These are phyloP conservation scores for Sporothrix pseudoabietina DNA, from an alignment of 2,329 filamentous ascomycete species.

Conservation along the genomic window DNA sequence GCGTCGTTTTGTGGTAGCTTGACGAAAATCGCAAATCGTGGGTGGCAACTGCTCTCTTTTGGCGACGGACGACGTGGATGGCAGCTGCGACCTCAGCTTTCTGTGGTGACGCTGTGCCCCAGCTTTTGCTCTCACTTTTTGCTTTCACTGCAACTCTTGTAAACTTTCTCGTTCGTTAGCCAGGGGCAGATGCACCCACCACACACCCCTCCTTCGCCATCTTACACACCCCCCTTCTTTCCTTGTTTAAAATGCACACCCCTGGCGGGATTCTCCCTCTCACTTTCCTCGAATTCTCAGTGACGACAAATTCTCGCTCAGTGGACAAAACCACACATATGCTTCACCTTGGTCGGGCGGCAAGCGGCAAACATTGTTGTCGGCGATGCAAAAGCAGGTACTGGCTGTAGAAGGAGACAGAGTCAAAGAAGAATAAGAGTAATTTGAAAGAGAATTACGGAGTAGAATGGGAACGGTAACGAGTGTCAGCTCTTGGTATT, in stretches of 20 bases:
- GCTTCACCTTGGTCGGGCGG: conserved; percentile 16
- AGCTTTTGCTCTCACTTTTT: not conserved
- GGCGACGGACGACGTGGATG: not conserved
- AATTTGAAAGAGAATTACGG: not conserved
- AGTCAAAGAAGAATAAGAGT: no score
- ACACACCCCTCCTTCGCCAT: not conserved
- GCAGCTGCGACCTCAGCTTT: not conserved
- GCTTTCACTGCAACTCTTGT: not conserved
- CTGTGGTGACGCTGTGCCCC: conserved; percentile 1
- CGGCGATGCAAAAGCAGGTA: not conserved
- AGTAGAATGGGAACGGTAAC: not conserved
- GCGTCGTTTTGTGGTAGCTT: conserved; percentile 1
- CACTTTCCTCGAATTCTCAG: not conserved
- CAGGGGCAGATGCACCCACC: conserved; percentile 19
- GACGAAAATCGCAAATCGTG: not conserved
- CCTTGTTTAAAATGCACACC: conserved; percentile 16
- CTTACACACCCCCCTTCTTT: not conserved
- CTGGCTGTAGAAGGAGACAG: not conserved
- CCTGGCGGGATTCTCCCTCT: not conserved
- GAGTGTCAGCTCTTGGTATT: conserved; percentile 11
- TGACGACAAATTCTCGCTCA: not conserved
- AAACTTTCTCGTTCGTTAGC: not conserved
- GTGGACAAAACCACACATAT: not conserved
- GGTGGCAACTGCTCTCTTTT: not conserved
- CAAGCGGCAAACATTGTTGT: not conserved